Evolutionary conservation across 2,329 filamentous ascomycete species (phyloP).

Genomic region (Cordyceps javanica): DNA sequence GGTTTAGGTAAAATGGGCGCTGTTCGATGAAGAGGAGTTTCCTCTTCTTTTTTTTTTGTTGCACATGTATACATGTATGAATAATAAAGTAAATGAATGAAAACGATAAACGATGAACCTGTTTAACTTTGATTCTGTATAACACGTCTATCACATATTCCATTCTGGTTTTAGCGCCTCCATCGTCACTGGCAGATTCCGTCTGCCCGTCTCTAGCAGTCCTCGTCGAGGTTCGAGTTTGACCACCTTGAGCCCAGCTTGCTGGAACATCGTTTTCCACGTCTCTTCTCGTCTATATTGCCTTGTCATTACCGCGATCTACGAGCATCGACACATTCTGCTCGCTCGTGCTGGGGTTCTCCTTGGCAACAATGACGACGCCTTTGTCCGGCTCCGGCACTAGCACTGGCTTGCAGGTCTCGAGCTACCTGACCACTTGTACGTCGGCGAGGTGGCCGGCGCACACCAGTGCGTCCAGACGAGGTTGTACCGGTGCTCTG

Average conservation of each 20-base stretch:
- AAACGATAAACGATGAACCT: neutral
- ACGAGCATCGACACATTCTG: constrained; percentile 67
- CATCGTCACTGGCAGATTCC: constrained; percentile 60
- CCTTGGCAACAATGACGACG: constrained; percentile 43
- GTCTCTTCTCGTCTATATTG: constrained; percentile 60
- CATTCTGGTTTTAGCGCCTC: constrained; percentile 61
- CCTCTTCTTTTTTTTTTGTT: neutral
- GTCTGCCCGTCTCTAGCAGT: constrained; percentile 50
- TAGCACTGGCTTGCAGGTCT: constrained; percentile 46
- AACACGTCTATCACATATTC: neutral
- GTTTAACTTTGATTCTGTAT: neutral
- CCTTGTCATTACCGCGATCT: constrained; percentile 73
- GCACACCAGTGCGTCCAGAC: constrained; percentile 96
- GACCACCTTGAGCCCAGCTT: constrained; percentile 63
- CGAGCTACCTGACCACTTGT: constrained; percentile 63
- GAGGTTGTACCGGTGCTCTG: constrained; percentile 59
- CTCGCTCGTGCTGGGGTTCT: constrained; percentile 59
- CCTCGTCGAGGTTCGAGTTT: constrained; percentile 67
- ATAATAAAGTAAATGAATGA: neutral
- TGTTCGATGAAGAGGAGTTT: neutral
- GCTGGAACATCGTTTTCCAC: constrained; percentile 62
- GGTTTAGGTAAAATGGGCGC: neutral
- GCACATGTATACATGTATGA: neutral
- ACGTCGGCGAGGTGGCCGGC: constrained; percentile 72
- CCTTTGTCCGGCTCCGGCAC: constrained; percentile 22